Evolutionary conservation across 2,329 filamentous ascomycete species (phyloP), one percentile per base, ranked within the genome.

Genomic region (Aspergillus ruber): DNA sequence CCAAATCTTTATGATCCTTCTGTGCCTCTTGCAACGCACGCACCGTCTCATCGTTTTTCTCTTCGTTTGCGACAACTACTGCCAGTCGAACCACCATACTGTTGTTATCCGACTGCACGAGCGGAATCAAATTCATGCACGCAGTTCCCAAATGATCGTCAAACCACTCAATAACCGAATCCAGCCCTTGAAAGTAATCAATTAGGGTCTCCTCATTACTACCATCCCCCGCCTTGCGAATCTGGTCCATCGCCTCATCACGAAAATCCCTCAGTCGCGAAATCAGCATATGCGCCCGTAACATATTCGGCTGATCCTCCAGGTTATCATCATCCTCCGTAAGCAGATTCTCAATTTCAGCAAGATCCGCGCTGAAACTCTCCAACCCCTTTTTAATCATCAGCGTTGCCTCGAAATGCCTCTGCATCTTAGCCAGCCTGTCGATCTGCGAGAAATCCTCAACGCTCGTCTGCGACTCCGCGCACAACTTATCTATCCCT

Each of bases 381-480:
- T 95, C 88, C 59, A 98, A 80, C 59, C 94, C 90, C 58, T 79
- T 82, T 65, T 91, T 89, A 90, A 98, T 96, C 59, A 85, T 83
- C 74, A 96, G 85, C 51, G 95, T 90, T 41, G 89, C 88, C 61
- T 87, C 88, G 65, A 98, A 98, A 72, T 98, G 96, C 54, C 91
- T 82, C 71, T 98, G 93, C 29, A 74, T 67, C 52, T 68, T 62
- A 6, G 72, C 72, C 42, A 74, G 55, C 45, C 69, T 66, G 47
- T 74, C 72, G 56, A 94, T 93, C 70, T 95, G 88, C 47, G 91
- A 91, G 70, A 98, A 97, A 74, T 98, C 93, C 63, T 87, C 84
- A 62, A 98, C 95, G 83, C 96, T 96, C 66, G 88, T 89, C 74
- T 97, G 91, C 46, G 90, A 90, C 71, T 98, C 94, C 54, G 90